Base-by-base conservation (phyloP, 441 rosid species). In the Croton setiger region DNA sequence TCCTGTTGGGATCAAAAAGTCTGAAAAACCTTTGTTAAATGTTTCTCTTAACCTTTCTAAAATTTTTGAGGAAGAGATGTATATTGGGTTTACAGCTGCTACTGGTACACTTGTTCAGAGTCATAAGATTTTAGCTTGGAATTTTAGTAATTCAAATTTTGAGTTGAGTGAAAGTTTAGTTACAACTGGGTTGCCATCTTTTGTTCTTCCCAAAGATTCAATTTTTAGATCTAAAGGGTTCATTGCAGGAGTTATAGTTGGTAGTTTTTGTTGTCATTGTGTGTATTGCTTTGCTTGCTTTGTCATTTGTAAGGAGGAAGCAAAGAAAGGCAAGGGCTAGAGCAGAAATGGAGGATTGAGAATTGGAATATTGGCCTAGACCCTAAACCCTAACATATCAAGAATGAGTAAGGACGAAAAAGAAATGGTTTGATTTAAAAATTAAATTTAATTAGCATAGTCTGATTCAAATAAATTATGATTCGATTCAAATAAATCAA, bases 311-410 rank as follows among this genome's bases (percentile, higher is more conserved):
- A 47, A 82, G 75, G 73, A 84, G 80, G 81, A 82, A 65, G 63
- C 55, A 67, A 41, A 83, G 80, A 74, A 84, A 17, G 47, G 85
- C 73, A 3, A 80, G 79, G 74, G 83, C 78, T 68, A 83, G 81
- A 77, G 91, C 84, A 1, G 84, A 75, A 56, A 82, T 88, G 83
- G 97, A 90, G 73, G 93, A 85, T 2, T 93, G 96, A 93, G 98
- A 93, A 71, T 78, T 85, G 81, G 96, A 93, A 78, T 93, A 90
- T 68, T 90, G 98, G 97, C 96, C 97, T 0, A n/a, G n/a, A n/a
- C n/a, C 92, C 90, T 35, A 35, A 86, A 69, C 80, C n/a, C n/a
- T 88, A 11, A 41, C 80, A 0, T 85, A 83, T 43, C 83, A 81
- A 59, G 86, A 88, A 72, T n/a, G n/a, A n/a, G n/a, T n/a, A n/a